Conservation (phyloP, 192 early-diverging fungal species). For the Coemansia sp. region DNA sequence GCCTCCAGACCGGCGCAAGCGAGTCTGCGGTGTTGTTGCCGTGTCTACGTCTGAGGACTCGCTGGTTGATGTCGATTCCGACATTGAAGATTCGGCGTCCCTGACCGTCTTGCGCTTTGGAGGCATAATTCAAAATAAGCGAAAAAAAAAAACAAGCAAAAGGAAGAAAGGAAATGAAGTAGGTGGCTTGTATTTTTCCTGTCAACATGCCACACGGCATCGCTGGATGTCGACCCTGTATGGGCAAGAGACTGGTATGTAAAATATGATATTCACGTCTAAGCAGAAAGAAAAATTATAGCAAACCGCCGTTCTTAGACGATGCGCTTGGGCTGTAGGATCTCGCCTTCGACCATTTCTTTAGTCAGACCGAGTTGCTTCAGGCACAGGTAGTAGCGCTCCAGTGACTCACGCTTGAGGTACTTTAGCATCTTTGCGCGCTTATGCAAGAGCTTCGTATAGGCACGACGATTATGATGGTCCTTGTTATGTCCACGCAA, state of each 20-base stretch:
- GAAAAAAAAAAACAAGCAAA: slow-evolving; percentile 9
- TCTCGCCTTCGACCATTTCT: slow-evolving; percentile 60
- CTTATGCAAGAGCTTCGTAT: slow-evolving; percentile 81
- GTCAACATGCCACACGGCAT: neutral
- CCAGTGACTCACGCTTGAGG: slow-evolving; percentile 70
- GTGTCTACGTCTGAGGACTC: slow-evolving; percentile 26
- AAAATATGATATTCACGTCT: neutral
- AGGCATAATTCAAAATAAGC: slow-evolving; percentile 27
- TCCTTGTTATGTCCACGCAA: slow-evolving; percentile 83
- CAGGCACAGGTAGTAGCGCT: slow-evolving; percentile 71
- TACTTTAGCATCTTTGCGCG: slow-evolving; percentile 87
- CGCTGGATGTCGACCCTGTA: neutral
- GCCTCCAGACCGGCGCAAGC: slow-evolving; percentile 12
- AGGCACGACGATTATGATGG: slow-evolving; percentile 82
- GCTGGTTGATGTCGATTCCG: slow-evolving; percentile 19
- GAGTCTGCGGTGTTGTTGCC: slow-evolving; percentile 15
- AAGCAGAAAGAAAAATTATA: neutral
- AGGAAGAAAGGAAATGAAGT: neutral
- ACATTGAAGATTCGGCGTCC: slow-evolving; percentile 18
- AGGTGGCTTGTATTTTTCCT: neutral
- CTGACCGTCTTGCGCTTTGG: slow-evolving; percentile 34
- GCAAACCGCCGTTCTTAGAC: slow-evolving; percentile 4
- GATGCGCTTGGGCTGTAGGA: slow-evolving; percentile 58
- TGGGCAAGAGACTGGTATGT: neutral
- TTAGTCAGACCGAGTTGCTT: slow-evolving; percentile 72